These are phyloP conservation scores for Conticribra guillardii DNA, from an alignment of 108 stramenopile species.

Conservation along the genomic window DNA sequence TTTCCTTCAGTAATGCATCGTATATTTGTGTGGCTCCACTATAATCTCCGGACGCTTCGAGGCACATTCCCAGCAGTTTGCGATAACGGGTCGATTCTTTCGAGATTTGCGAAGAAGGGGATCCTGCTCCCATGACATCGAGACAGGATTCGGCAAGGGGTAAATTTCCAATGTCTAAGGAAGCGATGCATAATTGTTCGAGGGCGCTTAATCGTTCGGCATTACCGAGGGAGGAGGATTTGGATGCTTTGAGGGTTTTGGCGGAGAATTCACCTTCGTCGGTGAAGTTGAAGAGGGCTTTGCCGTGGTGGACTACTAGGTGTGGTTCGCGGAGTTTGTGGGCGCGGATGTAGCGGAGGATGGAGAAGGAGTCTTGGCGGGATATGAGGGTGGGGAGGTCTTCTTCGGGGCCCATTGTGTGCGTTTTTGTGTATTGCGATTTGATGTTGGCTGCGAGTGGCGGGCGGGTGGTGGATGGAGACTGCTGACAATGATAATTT, in stretches of 20 bases:
- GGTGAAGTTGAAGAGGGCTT: conserved; percentile 50
- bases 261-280: conserved; percentile 3
- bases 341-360: conserved; percentile 76
- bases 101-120: not conserved
- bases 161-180: conserved; percentile 61
- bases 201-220: conserved; percentile 61
- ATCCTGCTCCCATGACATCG: conserved; percentile 21
- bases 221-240: conserved; percentile 35
- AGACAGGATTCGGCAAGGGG: conserved; percentile 56
- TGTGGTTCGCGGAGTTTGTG: conserved; percentile 75
- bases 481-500: too few species aligned
- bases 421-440: too few species aligned
- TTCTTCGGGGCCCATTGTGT: conserved; percentile 73
- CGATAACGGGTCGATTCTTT: conserved; percentile 72
- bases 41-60: conserved; percentile 67
- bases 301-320: conserved; percentile 63
- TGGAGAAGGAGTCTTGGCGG: conserved; percentile 71
- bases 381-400: conserved; percentile 66
- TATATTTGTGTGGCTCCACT: conserved; percentile 65
- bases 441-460: too few species aligned
- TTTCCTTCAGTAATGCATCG: conserved; percentile 64
- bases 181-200: conserved; percentile 74
- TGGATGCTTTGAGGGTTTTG: not conserved
- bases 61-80: conserved; percentile 67
- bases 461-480: too few species aligned